Evolutionary conservation across 371 early-diverging fungal species (phyloP), one percentile per base, ranked within the genome.

Genomic region (Amoeboradix gromovi): DNA sequence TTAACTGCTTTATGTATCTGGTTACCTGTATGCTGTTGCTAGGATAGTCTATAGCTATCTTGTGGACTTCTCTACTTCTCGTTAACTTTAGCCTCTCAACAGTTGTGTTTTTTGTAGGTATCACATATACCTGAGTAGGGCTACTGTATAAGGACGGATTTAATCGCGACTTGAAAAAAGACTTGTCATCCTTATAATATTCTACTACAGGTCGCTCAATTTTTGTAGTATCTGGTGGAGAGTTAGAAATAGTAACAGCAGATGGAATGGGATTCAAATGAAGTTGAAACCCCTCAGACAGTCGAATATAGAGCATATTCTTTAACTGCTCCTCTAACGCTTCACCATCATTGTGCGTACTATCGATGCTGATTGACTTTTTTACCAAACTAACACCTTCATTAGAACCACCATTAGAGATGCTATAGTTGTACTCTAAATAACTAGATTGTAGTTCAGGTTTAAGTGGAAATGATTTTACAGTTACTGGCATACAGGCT

Each of bases 201-300:
- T 69, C 1, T 1, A 69, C 66, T 30, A 29, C 48, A 27, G 66
- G 5, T 70, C 30, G 71, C n/a, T 30, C 30, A 1, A 30, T 48
- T 69, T 31, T 67, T 29, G 30, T 73, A 17, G 17, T 31, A 29
- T 48, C 32, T 31, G 70, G 71, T 22, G 29, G 0, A 32, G 31
- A 29, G 29, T 68, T 66, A 12, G 68, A 67, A 67, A 17, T 65
- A 30, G 66, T 2, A 29, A 30, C 70, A 72, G 72, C 1, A 69
- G 69, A 0, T 69, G 65, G 5, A 68, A 29, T 27, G 69, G 72
- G 29, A 28, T 31, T 1, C 27, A 31, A 27, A 69, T 31, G n/a
- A 69, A 94, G 80, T 77, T 94, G 94, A 73, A 90, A 94, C 1
- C 94, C 94, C 75, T 95, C 93, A 17, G 89, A 83, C 65, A 95